Evolutionary conservation across 306 rosid species (phyloP), one percentile per base, ranked within the genome.

Genomic region (apple (Malus domestica)): DNA sequence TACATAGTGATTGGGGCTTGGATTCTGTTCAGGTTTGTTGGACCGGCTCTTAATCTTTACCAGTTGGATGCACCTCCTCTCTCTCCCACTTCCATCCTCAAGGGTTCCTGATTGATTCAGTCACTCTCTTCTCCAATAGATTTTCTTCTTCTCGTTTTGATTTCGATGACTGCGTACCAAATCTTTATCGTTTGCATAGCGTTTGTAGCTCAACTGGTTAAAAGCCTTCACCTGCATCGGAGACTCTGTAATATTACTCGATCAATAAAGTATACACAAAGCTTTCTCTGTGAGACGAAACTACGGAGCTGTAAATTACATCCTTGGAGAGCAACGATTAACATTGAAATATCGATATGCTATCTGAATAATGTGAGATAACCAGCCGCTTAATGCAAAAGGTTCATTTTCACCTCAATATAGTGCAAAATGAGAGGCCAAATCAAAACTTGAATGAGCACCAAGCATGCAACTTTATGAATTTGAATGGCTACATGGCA

Each of bases 11-110:
- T 95, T 59, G 99, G 97, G 8, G 91, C 83, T 63, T 95, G 99
- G 99, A 89, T 92, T 20, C 1, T 82, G 10, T 95, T 95, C 80
- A 89, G 99, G 79, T 90, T 95, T 77, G 96, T 90, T 44, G 99
- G 99, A 51, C 99, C 99, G 5, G 81, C 97, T 6, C 87, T 95
- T 20, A 89, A 95, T 45, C 87, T 95, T 64, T 92, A 95, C 81
- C 99, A 95, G 88, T 75, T 95, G 65, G 99, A 95, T 80, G 32
- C 89, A n/a, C 81, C 91, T 68, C 90, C 93, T 1, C 81, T 95
- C 55, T 29, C 96, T 23, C 99, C 97, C 57, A 7, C 87, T 70
- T 80, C 88, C 57, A 68, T 92, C 1, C 74, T 95, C 78, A 95
- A 90, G 85, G 93, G 91, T 66, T 76, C 88, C 3, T 88, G 83